Evolutionary conservation across 2,329 filamentous ascomycete species (phyloP), one percentile per base, ranked within the genome.

Genomic region (Camillea tinctor): DNA sequence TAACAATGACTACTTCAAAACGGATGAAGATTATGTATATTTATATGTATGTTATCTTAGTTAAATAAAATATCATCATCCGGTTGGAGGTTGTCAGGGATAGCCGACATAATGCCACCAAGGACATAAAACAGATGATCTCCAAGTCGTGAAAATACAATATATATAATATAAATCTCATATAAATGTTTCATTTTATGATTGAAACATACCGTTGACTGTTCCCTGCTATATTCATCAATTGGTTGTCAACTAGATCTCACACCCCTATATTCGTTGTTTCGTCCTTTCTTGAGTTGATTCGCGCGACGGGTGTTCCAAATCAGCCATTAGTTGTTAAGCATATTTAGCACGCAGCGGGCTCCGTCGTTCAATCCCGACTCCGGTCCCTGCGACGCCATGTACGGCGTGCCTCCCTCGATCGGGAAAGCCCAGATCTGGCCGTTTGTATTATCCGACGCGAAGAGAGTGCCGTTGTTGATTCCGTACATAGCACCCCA

Each of bases 331-430:
- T 44, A 44, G 13, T 44, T n/a, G 5, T 44, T 5, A 44, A 44
- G 36, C 2, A 64, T n/a, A 44, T 64, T 64, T 19, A 64, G 26
- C 8, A 59, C 64, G 52, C 64, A 55, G 17, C 64, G 56, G 11
- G 64, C 64, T 9, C 64, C 64, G 26, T 66, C 64, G n/a, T 64
- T 66, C 55, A 36, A 21, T 23, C 52, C 21, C 20, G 60, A 64
- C 8, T 55, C 22, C 1, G 58, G 60, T 4, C 60, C 62, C 15
- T 58, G 52, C 2, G 64, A 63, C 36, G 59, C 60, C 4, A 63
- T 50, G 19, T 61, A 61, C 11, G 60, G 13, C 3, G 11, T 19
- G 1, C 61, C 58, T 2, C 64, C 64, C 1, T 21, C 50, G 19
- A 66, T 48, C 7, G 58, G 50, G 55, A 66, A 66, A 2, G 55